Percentiles rank a stretch among this genome's conserved stretches.
Conservation (phyloP, 805 yeast genomes). For the Starmerella davenportii region DNA sequence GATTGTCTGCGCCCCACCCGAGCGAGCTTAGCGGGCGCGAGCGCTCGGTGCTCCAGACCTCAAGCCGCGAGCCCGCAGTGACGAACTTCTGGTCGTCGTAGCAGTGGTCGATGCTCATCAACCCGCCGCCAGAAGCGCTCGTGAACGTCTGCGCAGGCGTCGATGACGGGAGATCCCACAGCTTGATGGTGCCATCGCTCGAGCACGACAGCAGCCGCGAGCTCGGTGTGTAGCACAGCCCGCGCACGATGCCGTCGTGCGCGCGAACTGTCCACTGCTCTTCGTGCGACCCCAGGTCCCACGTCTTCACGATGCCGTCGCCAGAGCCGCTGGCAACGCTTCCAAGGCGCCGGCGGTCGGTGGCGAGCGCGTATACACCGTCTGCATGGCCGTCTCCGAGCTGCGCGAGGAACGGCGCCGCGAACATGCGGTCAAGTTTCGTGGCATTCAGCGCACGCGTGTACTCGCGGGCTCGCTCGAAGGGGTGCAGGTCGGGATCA, state of each 20-base stretch:
- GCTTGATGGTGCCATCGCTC: constrained; percentile 70
- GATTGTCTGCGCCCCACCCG: constrained; percentile 94
- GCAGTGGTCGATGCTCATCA: constrained; percentile 76
- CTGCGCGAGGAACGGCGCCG: constrained; percentile 92
- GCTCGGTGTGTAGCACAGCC: constrained; percentile 55
- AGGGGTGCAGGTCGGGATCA: constrained; percentile 89
- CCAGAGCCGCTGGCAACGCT: constrained; percentile 84
- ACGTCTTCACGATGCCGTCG: constrained; percentile 84
- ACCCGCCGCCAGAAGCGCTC: constrained; percentile 52
- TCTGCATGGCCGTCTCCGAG: constrained; percentile 89
- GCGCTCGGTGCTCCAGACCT: constrained; percentile 81
- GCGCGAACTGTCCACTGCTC: constrained; percentile 68
- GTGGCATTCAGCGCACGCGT: constrained; percentile 90
- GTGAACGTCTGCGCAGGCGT: constrained; percentile 45
- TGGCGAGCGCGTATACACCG: constrained; percentile 78
- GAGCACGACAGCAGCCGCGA: constrained; percentile 65
- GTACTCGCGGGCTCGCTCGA: constrained; percentile 92
- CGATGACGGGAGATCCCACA: constrained; percentile 48
- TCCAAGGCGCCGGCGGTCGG: constrained; percentile 49
- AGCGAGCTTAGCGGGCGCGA: constrained; percentile 58
- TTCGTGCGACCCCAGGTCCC: constrained; percentile 70
- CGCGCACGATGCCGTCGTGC: constrained; percentile 78
- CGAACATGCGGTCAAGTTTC: constrained; percentile 88
- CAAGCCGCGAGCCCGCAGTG: constrained; percentile 80
- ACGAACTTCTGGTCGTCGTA: constrained; percentile 54